phyloP scores from a whole-genome alignment of 129 eudicot genomes.

The Tanacetum coccineum region DNA sequence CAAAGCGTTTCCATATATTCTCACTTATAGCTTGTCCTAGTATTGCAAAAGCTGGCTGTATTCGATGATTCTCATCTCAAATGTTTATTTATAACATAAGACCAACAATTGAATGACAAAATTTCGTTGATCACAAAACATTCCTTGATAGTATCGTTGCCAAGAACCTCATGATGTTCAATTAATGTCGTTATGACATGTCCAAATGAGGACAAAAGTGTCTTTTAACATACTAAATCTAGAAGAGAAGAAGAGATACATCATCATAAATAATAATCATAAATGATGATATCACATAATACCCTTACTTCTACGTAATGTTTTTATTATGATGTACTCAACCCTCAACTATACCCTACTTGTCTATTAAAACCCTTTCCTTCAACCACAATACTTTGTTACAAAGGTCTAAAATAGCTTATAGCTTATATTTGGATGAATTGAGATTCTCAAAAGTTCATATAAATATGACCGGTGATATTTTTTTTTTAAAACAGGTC shows the following conservation, averaged over 20 bases:
- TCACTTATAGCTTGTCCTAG: too few species aligned
- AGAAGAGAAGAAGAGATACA: constrained; percentile 1
- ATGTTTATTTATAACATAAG: constrained; percentile 4
- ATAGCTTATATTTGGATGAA: too few species aligned
- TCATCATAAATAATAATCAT: neutral
- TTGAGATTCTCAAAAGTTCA: too few species aligned
- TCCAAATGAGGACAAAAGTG: constrained; percentile 3
- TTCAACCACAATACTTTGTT: constrained; percentile 4
- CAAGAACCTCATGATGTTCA: constrained; percentile 44
- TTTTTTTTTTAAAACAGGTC: too few species aligned
- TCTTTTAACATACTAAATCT: constrained; percentile 12
- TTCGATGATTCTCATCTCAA: neutral
- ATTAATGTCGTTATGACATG: constrained; percentile 11
- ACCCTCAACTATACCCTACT: constrained; percentile 15
- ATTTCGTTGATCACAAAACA: constrained; percentile 30
- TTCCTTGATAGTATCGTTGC: constrained; percentile 18
- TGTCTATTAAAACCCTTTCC: neutral
- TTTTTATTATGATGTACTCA: neutral
- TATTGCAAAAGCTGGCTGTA: neutral
- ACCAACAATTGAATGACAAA: constrained; percentile 11
- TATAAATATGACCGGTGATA: too few species aligned
- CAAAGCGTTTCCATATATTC: too few species aligned
- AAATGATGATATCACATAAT: constrained; percentile 1
- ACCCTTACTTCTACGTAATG: constrained; percentile 31
- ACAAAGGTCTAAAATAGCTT: neutral